A percentile compares a stretch with the other conserved stretches of the same genome.
These are phyloP conservation scores for Cinnamomum chago DNA, from an alignment of 164 flowering plant species.

Conservation along the genomic window DNA sequence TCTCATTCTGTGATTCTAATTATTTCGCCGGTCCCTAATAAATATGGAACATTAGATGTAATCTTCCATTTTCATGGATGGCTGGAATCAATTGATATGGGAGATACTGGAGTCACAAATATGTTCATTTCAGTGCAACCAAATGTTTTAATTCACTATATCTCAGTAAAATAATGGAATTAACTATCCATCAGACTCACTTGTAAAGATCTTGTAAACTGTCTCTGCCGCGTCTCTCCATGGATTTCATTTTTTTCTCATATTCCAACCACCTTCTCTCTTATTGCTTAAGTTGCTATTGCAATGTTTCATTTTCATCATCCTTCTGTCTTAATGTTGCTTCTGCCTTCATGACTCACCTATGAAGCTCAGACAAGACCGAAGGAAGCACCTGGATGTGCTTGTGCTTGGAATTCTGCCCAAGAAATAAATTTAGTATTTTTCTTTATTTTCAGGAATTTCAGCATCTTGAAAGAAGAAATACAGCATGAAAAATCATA, in stretches of 20 bases:
- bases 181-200: slow-evolving; percentile 32
- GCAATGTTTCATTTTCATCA: slow-evolving; percentile 67
- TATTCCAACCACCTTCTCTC: slow-evolving; percentile 68
- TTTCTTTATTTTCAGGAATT: not conserved
- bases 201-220: slow-evolving; percentile 68
- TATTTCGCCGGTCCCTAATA: no score
- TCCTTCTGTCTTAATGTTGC: slow-evolving; percentile 59
- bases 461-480: not conserved
- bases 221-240: slow-evolving; percentile 89
- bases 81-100: no score
- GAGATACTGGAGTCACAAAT: no score
- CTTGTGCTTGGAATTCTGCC: slow-evolving; percentile 44
- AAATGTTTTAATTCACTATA: no score
- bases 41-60: no score
- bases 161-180: not conserved
- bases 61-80: no score
- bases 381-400: slow-evolving; percentile 31
- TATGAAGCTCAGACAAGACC: slow-evolving; percentile 51
- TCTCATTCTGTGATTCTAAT: no score
- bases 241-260: slow-evolving; percentile 73
- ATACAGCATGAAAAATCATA: no score
- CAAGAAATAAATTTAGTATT: not conserved
- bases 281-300: slow-evolving; percentile 44
- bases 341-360: slow-evolving; percentile 57
- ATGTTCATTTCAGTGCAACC: no score